phyloP scores from a whole-genome alignment of 2,329 filamentous ascomycete species.

The Penicillium digitatum region DNA sequence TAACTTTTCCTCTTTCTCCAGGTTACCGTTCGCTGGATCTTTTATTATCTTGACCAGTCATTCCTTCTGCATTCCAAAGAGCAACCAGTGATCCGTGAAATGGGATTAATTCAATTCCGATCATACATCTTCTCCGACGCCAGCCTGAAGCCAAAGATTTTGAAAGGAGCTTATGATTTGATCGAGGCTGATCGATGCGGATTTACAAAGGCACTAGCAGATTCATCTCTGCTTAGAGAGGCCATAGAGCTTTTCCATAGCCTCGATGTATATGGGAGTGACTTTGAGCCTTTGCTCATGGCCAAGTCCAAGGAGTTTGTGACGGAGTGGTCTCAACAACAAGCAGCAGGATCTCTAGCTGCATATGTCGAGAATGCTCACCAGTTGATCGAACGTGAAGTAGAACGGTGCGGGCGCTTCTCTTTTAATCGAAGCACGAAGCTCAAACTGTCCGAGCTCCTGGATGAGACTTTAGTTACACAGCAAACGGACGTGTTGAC shows the following conservation, averaged over 20 bases:
- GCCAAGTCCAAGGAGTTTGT: slow-evolving; percentile 65
- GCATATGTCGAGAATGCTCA: slow-evolving; percentile 71
- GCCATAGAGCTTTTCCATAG: slow-evolving; percentile 79
- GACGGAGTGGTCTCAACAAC: slow-evolving; percentile 62
- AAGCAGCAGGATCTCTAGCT: slow-evolving; percentile 62
- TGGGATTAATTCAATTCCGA: slow-evolving; percentile 73
- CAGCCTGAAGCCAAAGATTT: slow-evolving; percentile 51
- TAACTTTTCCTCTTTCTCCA: slow-evolving; percentile 32
- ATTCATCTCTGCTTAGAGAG: slow-evolving; percentile 64
- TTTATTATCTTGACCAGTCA: slow-evolving; percentile 89
- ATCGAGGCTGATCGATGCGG: slow-evolving; percentile 66
- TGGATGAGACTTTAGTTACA: slow-evolving; percentile 69
- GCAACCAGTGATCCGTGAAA: slow-evolving; percentile 70
- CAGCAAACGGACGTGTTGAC: slow-evolving; percentile 64
- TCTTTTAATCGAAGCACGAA: slow-evolving; percentile 80
- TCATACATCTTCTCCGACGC: slow-evolving; percentile 54
- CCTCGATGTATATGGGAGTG: slow-evolving; percentile 72
- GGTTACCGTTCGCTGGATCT: slow-evolving; percentile 77
- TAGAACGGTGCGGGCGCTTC: slow-evolving; percentile 71
- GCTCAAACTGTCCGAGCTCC: slow-evolving; percentile 66
- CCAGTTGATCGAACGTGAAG: slow-evolving; percentile 66
- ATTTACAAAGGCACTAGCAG: slow-evolving; percentile 51
- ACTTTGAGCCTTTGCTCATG: slow-evolving; percentile 76
- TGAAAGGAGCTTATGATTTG: slow-evolving; percentile 72
- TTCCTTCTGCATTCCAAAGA: slow-evolving; percentile 74